phyloP scores from a whole-genome alignment of 768 basidiomycete genomes.

The Lentinula lateritia region DNA sequence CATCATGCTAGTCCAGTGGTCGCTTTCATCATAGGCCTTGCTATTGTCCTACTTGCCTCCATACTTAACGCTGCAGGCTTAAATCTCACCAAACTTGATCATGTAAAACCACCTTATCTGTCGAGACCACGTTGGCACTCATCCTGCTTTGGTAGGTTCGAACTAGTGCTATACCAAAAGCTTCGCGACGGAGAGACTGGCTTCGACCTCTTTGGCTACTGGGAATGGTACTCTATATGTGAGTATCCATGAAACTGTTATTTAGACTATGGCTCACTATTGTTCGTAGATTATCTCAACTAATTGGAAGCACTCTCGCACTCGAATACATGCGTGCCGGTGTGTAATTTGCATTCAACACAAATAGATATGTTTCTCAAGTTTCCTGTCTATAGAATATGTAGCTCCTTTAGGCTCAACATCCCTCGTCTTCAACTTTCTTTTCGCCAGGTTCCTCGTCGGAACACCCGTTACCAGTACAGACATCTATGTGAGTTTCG shows the following conservation, averaged over 20 bases:
- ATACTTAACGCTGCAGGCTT: conserved; percentile 91
- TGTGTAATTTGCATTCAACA: conserved; percentile 13
- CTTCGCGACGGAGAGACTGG: conserved; percentile 70
- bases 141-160: conserved; percentile 42
- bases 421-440: conserved; percentile 92
- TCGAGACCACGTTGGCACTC: neutral
- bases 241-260: conserved; percentile 18
- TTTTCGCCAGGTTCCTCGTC: conserved; percentile 86
- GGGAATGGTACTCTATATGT: conserved; percentile 95
- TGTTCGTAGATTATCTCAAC: conserved; percentile 60
- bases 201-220: conserved; percentile 84
- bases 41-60: conserved; percentile 79
- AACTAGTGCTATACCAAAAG: conserved; percentile 71
- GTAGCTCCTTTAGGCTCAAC: conserved; percentile 94
- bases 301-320: conserved; percentile 84
- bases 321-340: conserved; percentile 87
- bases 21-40: conserved; percentile 78
- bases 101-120: conserved; percentile 42
- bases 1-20: conserved; percentile 53
- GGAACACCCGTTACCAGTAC: conserved; percentile 80
- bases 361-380: neutral
- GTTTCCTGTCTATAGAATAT: conserved; percentile 55
- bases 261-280: conserved; percentile 4
- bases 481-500: conserved; percentile 62
- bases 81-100: conserved; percentile 91